Evolutionary conservation across 2,329 filamentous ascomycete species (phyloP).

Genomic region (Colletotrichum liriopes): DNA sequence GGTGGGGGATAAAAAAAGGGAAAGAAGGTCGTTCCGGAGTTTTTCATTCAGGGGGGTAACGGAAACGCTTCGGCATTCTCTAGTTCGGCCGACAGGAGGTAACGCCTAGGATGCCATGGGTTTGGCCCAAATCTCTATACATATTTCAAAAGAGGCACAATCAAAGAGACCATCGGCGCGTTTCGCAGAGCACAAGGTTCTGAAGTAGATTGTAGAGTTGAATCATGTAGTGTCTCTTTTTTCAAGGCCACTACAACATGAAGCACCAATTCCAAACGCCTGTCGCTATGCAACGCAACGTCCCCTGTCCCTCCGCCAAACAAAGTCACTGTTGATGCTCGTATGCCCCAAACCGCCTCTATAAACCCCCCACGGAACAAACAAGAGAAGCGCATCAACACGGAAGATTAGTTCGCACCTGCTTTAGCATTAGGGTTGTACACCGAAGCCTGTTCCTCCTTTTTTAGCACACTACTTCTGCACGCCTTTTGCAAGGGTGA

Average conservation of each 20-base stretch:
- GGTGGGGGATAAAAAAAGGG: neutral
- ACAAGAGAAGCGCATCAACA: constrained; percentile 33
- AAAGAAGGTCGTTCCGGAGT: neutral
- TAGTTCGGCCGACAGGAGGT: neutral
- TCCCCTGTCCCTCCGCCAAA: neutral
- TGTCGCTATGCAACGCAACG: constrained; percentile 38
- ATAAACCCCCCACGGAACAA: neutral
- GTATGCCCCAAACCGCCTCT: constrained; percentile 16
- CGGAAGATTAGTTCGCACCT: constrained; percentile 34
- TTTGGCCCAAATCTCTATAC: neutral
- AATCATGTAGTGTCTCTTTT: neutral
- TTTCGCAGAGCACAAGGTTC: neutral
- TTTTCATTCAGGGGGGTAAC: neutral
- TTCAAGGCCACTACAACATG: neutral
- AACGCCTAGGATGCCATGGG: neutral
- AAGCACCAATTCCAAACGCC: constrained; percentile 38
- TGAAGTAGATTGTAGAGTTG: neutral
- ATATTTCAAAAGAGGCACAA: neutral
- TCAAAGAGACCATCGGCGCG: constrained; percentile 1
- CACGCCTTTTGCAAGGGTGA: constrained; percentile 62
- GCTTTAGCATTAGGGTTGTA: constrained; percentile 40
- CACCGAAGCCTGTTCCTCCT: constrained; percentile 40
- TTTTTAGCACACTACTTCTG: constrained; percentile 46
- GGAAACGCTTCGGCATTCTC: constrained; percentile 1
- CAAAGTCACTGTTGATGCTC: constrained; percentile 5